phyloP scores from a whole-genome alignment of 1,139 yeast genomes.

The Barnettozyma hawaiiensis region DNA sequence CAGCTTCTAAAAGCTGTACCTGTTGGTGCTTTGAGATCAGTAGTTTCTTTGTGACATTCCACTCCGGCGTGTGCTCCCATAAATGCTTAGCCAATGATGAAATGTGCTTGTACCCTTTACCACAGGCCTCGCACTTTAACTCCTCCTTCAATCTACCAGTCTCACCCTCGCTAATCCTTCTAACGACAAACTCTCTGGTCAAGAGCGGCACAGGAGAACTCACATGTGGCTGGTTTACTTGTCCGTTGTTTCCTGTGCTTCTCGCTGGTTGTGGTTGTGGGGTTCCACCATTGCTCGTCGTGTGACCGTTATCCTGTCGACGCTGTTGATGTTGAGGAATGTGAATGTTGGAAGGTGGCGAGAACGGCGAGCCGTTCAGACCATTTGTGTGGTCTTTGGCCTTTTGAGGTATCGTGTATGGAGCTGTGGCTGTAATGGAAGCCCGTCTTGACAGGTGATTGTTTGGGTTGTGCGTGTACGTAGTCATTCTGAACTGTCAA shows the following conservation, averaged over 20 bases:
- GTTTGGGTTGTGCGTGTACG: slow-evolving; percentile 18
- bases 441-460: slow-evolving; percentile 25
- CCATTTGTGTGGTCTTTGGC: slow-evolving; percentile 4
- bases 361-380: slow-evolving; percentile 10
- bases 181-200: slow-evolving; percentile 69
- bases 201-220: slow-evolving; percentile 41
- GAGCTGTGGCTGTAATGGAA: slow-evolving; percentile 22
- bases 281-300: slow-evolving; percentile 4
- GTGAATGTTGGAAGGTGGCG: slow-evolving; percentile 16
- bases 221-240: slow-evolving; percentile 14
- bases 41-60: slow-evolving; percentile 79
- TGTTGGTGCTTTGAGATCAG: slow-evolving; percentile 87
- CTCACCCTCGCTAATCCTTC: slow-evolving; percentile 82
- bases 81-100: slow-evolving; percentile 71
- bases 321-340: slow-evolving; percentile 14
- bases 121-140: slow-evolving; percentile 83
- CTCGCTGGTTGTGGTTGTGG: slow-evolving; percentile 5
- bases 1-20: slow-evolving; percentile 83
- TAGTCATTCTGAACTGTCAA: slow-evolving; percentile 13
- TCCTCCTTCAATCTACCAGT: slow-evolving; percentile 79
- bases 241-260: slow-evolving; percentile 5
- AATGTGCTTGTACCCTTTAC: slow-evolving; percentile 83
- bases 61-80: slow-evolving; percentile 91
- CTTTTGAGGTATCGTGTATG: slow-evolving; percentile 23
- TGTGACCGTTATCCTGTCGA: slow-evolving; percentile 3